Percentiles rank a stretch among this genome's conserved stretches.
phyloP scores from a whole-genome alignment of 225 moss, liverwort and hornwort species.

The Takakia lepidozioides region DNA sequence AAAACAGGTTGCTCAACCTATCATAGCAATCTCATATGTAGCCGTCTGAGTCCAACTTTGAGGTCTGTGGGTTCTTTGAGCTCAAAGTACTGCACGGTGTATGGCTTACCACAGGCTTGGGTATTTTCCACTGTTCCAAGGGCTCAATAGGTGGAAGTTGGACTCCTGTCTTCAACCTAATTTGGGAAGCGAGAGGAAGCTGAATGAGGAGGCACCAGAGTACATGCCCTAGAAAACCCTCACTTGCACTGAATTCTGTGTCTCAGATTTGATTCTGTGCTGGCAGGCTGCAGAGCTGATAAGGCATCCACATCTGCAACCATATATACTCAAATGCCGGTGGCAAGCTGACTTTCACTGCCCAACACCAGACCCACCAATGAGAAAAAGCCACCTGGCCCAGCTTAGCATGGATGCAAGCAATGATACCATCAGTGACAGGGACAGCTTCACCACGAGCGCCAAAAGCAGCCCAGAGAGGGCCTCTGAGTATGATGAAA shows the following conservation, averaged over 20 bases:
- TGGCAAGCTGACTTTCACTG: conserved; percentile 74
- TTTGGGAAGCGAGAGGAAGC: no score
- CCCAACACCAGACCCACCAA: conserved; percentile 39
- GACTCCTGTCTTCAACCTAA: no score
- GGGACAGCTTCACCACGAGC: conserved; percentile 77
- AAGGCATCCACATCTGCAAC: conserved; percentile 94
- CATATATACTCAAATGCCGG: conserved; percentile 79
- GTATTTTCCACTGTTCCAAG: no score
- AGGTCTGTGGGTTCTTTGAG: no score
- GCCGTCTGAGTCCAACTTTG: no score
- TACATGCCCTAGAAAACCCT: no score
- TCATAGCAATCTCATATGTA: no score
- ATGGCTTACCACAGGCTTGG: no score
- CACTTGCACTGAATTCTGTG: background rate
- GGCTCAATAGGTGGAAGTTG: no score
- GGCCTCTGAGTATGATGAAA: conserved; percentile 68
- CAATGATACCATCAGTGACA: conserved; percentile 47
- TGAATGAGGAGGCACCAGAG: no score
- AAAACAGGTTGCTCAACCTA: no score
- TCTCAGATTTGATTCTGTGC: background rate
- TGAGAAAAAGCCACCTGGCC: conserved; percentile 35
- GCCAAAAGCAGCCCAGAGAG: conserved; percentile 88
- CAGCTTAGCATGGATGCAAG: conserved; percentile 23
- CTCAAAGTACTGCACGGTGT: no score
- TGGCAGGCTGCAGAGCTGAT: conserved; percentile 83